Evolutionary conservation across 768 basidiomycete genomes (phyloP).

Genomic region (Mycena metata): DNA sequence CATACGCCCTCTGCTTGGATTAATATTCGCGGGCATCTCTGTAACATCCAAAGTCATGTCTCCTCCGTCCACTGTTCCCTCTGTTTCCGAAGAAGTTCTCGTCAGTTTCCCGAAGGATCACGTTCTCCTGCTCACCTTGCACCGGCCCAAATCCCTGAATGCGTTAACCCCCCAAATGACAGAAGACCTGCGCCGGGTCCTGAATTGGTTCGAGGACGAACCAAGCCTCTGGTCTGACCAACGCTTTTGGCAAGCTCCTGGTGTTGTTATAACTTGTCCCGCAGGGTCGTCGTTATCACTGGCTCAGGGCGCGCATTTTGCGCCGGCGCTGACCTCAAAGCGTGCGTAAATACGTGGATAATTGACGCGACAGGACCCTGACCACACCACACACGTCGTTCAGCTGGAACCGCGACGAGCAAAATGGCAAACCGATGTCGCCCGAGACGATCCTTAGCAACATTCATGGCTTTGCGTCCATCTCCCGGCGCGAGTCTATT

Average conservation of each 20-base stretch:
- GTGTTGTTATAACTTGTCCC: constrained; percentile 23
- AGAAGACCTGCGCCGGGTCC: constrained; percentile 61
- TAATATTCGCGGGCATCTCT: no score
- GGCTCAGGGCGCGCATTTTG: constrained; percentile 82
- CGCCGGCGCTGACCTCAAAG: constrained; percentile 84
- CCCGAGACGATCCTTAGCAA: constrained; percentile 56
- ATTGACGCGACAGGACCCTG: constrained; percentile 12
- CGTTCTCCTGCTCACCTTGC: constrained; percentile 68
- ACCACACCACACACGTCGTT: not conserved
- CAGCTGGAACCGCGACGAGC: constrained; percentile 74
- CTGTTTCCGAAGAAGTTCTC: constrained; percentile 36
- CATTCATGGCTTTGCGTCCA: constrained; percentile 75
- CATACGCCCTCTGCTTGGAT: no score
- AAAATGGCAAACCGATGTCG: constrained; percentile 58
- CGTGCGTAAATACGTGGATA: constrained; percentile 57
- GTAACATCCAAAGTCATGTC: not conserved
- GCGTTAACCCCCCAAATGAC: constrained; percentile 77
- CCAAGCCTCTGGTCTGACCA: constrained; percentile 76
- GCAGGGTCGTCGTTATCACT: constrained; percentile 82
- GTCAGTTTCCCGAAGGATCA: constrained; percentile 61
- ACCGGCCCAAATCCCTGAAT: constrained; percentile 80
- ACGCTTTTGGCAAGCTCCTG: constrained; percentile 6
- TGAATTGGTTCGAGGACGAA: constrained; percentile 84
- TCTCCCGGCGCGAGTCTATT: constrained; percentile 74
- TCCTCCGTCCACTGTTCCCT: not conserved